phyloP scores from a whole-genome alignment of 1,139 yeast genomes.

The Meyerozyma carpophila region DNA sequence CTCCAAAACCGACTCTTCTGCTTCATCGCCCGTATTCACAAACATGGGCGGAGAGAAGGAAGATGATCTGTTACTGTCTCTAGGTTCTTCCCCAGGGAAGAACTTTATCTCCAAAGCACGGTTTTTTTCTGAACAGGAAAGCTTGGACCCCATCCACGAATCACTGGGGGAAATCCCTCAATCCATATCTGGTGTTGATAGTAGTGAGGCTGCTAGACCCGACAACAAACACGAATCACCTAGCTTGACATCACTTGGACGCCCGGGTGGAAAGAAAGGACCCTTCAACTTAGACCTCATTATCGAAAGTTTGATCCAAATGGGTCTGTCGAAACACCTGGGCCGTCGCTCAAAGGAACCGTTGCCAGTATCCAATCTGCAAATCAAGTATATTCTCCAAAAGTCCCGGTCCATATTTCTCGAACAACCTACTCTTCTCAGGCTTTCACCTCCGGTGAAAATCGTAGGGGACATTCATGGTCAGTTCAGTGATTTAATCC shows the following conservation, averaged over 20 bases:
- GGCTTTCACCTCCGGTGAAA: slow-evolving; percentile 78
- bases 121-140: slow-evolving; percentile 1
- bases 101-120: slow-evolving; percentile 2
- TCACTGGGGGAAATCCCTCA: slow-evolving; percentile 3
- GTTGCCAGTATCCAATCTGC: slow-evolving; percentile 44
- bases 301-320: slow-evolving; percentile 47
- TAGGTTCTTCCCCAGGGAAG: slow-evolving; percentile 17
- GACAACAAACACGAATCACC: neutral
- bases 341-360: slow-evolving; percentile 33
- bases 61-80: slow-evolving; percentile 39
- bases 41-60: slow-evolving; percentile 26
- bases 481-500: slow-evolving; percentile 68
- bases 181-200: slow-evolving; percentile 1
- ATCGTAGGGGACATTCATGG: slow-evolving; percentile 89
- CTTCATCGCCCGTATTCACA: slow-evolving; percentile 36
- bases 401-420: slow-evolving; percentile 66
- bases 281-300: slow-evolving; percentile 49
- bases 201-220: slow-evolving; percentile 5
- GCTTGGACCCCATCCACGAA: slow-evolving; percentile 9
- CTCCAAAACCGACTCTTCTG: slow-evolving; percentile 24
- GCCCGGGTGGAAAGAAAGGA: slow-evolving; percentile 13
- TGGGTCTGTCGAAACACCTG: slow-evolving; percentile 27
- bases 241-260: slow-evolving; percentile 3
- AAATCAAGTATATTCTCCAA: slow-evolving; percentile 59
- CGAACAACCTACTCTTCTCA: slow-evolving; percentile 71